These are phyloP conservation scores for Phytopythium aichiense DNA, from an alignment of 352 stramenopile species.

Conservation along the genomic window DNA sequence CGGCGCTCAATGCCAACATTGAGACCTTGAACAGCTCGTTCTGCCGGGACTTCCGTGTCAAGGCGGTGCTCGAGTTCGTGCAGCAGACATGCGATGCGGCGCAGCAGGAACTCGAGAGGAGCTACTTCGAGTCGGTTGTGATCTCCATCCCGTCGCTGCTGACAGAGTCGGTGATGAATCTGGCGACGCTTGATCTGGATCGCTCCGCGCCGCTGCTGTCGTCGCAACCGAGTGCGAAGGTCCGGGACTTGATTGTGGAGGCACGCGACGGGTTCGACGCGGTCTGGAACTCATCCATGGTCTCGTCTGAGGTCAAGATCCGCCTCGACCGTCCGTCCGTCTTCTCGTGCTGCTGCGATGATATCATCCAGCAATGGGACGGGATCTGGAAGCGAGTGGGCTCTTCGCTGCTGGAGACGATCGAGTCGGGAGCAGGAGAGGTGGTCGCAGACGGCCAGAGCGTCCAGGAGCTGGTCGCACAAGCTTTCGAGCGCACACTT, in stretches of 20 bases:
- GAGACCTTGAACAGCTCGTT: conserved; percentile 54
- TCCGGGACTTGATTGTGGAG: conserved; percentile 39
- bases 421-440: conserved; percentile 21
- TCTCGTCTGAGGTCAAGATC: conserved; percentile 72
- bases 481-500: conserved; percentile 36
- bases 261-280: conserved; percentile 47
- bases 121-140: conserved; percentile 63
- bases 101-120: conserved; percentile 37
- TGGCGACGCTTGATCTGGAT: conserved; percentile 5
- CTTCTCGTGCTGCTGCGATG: conserved; percentile 36
- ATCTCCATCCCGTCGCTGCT: conserved; percentile 32
- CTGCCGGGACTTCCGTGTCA: conserved; percentile 55
- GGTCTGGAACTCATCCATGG: conserved; percentile 58
- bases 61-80: conserved; percentile 60
- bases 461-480: conserved; percentile 6
- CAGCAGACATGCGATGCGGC: conserved; percentile 30
- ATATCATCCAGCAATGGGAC: conserved; percentile 48
- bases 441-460: background rate
- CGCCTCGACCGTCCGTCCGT: conserved; percentile 42
- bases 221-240: conserved; percentile 23
- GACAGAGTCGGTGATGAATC: conserved; percentile 13
- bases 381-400: conserved; percentile 51
- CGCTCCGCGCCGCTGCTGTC: conserved; percentile 1
- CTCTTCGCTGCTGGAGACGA: conserved; percentile 40
- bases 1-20: conserved; percentile 65